Evolutionary conservation across 352 stramenopile species (phyloP), one percentile per base, ranked within the genome.

Genomic region (Peronosclerospora sorghi): DNA sequence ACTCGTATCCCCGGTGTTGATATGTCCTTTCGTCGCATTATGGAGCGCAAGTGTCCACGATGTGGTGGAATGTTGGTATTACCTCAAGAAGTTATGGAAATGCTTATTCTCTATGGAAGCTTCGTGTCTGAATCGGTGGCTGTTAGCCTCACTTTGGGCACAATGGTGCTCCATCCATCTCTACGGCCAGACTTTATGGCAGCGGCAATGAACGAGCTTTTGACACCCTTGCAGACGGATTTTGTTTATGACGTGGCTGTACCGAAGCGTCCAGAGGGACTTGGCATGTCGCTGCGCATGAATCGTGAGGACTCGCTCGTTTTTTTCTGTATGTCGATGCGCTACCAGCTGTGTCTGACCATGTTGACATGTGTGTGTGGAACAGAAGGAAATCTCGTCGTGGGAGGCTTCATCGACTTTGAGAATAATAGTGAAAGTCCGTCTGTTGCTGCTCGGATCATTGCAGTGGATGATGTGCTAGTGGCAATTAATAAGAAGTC

Each of bases 401-500:
- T 90, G 1, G 71, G 77, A 13, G 77, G 77, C 39, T 85, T 90
- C 40, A 82, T 90, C 32, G 77, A 90, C 43, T 82, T 90, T 21
- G 73, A 87, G 24, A 69, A 83, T 56, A 84, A 80, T 41, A 79
- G 59, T 21, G 77, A 90, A 53, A 90, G 77, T 56, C 77, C 77
- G 42, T 73, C 74, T 2, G 74, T 87, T 26, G 75, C 77, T 2
- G 73, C 77, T 35, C 68, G 77, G 23, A 77, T 87, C 54, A 87
- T 90, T 48, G 62, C 73, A 2, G 74, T 85, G 35, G 71, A 78
- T 28, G 77, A 90, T 44, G 63, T 80, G 24, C 61, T 90, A 30
- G 73, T 90, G 15, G 77, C 77, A 35, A 90, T 90, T 51, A 90
- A 90, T 68, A 93, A 90, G 38, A 93, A 87, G 44, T 81, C 65